Evolutionary conservation across 768 basidiomycete species (phyloP), one percentile per base, ranked within the genome.

Genomic region (Russula sp.): DNA sequence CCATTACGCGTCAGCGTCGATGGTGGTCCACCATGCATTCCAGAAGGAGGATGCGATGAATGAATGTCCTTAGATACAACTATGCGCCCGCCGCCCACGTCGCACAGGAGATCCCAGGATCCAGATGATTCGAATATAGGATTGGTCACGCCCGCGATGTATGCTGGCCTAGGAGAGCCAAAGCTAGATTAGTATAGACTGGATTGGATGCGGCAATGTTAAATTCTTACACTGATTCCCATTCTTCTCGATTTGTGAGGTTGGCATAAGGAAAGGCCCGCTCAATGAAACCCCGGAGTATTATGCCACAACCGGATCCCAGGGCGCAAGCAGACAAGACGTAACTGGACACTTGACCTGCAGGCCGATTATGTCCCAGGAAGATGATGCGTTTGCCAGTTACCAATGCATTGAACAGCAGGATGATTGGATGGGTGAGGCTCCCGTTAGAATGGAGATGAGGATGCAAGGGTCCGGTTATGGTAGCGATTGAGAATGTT

Each of bases 381-480:
- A 98, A 98, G 66, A 98, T 88, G 66, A 98, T 90, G n/a, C 95
- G 88, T 69, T 98, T 97, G 57, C 90, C 88, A 0, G 96, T 97
- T 6, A 98, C 80, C 63, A 99, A 82, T 3, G 95, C 97, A 73
- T 99, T 99, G 79, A 96, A 94, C 2, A 99, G 81, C 50, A 99
- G 81, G 62, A 97, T 95, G 70, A 99, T 86, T 2, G 97, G 94
- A 70, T 94, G 95, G 0, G 97, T 99, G 65, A 83, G 80, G 18
- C 84, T 80, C 61, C 97, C 97, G 68, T 87, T 92, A 0, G 94
- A 94, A 74, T 98, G 95, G 20, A 99, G 78, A 73, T 98, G 94
- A 0, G 97, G 91, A 69, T 98, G 94, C 56, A 84, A 75, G 1
- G 92, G 89, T 37, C 91, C 90, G 34, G 83, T 79, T 13, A 88